Evolutionary conservation across 768 basidiomycete species (phyloP).

Genomic region (Termitomyces sp.): DNA sequence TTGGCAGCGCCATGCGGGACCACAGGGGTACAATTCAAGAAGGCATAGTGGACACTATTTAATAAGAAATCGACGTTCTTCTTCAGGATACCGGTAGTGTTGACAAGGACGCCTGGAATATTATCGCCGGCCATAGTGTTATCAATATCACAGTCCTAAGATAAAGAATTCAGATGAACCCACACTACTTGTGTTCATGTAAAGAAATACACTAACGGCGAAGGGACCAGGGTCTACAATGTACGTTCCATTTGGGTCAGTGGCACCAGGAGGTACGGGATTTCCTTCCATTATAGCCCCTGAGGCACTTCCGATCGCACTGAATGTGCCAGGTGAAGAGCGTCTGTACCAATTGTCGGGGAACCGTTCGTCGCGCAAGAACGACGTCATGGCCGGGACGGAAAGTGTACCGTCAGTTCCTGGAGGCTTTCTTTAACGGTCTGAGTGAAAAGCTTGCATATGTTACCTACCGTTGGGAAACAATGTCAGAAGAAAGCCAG

Average conservation of each 20-base stretch:
- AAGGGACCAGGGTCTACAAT: conserved; percentile 6
- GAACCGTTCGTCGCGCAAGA: conserved; percentile 16
- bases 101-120: conserved; percentile 11
- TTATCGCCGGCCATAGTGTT: conserved; percentile 8
- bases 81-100: conserved; percentile 14
- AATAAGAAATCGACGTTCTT: conserved; percentile 16
- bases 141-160: conserved; percentile 10
- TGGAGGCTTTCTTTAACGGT: neutral
- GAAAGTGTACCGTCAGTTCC: conserved; percentile 14
- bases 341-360: conserved; percentile 13
- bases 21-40: conserved; percentile 8
- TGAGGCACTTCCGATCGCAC: neutral
- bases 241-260: conserved; percentile 11
- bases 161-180: neutral
- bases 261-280: conserved; percentile 9
- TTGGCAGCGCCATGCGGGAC: conserved; percentile 10
- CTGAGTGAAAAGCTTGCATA: neutral
- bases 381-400: conserved; percentile 12
- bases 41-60: conserved; percentile 2
- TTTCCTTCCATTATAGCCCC: neutral
- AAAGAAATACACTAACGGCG: neutral
- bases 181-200: neutral
- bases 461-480: conserved; percentile 13
- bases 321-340: neutral
- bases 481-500: conserved; percentile 10